Evolutionary conservation across 192 early-diverging fungal species (phyloP).

Genomic region (Piromyces finnis): DNA sequence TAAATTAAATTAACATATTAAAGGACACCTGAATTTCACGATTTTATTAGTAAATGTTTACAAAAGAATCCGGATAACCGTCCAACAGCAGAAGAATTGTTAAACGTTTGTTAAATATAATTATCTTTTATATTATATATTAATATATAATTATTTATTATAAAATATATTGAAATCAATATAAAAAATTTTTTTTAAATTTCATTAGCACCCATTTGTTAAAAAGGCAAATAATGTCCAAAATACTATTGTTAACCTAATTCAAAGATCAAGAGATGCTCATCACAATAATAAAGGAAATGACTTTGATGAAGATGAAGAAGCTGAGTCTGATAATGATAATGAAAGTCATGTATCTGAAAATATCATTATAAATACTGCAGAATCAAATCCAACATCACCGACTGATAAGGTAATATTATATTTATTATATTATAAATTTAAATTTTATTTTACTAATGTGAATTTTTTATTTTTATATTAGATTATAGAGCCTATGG

Average conservation of each 20-base stretch:
- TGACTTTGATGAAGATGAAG: not conserved
- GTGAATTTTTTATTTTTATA: no score
- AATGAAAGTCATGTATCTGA: not conserved
- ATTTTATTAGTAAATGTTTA: slow-evolving; percentile 24
- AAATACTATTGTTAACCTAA: not conserved
- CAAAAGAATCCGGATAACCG: slow-evolving; percentile 32
- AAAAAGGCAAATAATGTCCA: not conserved
- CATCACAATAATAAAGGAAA: not conserved
- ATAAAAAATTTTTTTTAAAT: no score
- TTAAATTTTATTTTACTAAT: no score
- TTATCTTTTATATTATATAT: no score
- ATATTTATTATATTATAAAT: not conserved
- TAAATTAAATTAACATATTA: not conserved
- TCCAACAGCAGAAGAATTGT: slow-evolving; percentile 15
- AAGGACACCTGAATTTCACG: slow-evolving; percentile 23
- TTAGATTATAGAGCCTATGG: not conserved
- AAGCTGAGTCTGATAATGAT: not conserved
- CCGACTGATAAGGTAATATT: not conserved
- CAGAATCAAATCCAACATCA: not conserved
- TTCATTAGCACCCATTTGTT: slow-evolving; percentile 28
- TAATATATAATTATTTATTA: not conserved
- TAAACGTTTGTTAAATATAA: no score
- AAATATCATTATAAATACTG: not conserved
- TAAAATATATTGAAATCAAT: no score
- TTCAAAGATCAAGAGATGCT: not conserved